Base-by-base conservation (phyloP, 2,329 filamentous ascomycete species). In the Pseudogymnoascus sp. region DNA sequence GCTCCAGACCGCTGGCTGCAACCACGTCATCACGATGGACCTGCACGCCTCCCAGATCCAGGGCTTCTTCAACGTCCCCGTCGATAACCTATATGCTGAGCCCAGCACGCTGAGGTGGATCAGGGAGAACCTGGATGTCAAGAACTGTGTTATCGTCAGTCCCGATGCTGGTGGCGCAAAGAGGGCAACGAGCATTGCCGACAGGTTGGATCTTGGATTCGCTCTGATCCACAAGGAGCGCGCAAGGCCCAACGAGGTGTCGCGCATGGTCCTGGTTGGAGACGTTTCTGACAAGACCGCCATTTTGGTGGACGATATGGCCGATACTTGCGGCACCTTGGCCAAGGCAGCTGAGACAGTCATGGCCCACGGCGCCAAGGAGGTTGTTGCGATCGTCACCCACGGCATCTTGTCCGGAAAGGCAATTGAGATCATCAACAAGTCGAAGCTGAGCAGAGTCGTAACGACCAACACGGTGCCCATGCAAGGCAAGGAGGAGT, bases 261-360 rank as follows among this genome's bases (percentile, higher is more conserved):
- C 89, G 8, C 88, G 91, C 70, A 96, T 96, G 91, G 90, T 92
- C 0, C 87, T 99, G n/a, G 93, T 97, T 60, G 94, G 94, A 68
- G 92, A 95, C 67, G 94, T 97, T 55, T 84, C 86, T 68, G 90
- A 90, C 77, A 94, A 94, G 79, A 87, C 93, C 30, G 93, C 93
- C 64, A 97, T 99, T 72, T 86, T 99, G 58, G 93, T 99, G 58
- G 93, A 97, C 74, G 93, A 97, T 74, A 97, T 97, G 91, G 92
- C 92, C 33, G 93, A 97, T 73, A 97, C 93, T 3, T 97, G 92
- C 75, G 92, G 92, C 68, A 96, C 91, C 1, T 80, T 90, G 11
- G 85, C 82, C 74, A 97, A 97, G 79, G 94, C 92, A 2, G 94
- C 93, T 14, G 87, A 91, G 63, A 93, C 92, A 0, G 84, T 97